Evolutionary conservation across 768 basidiomycete genomes (phyloP), one percentile per base, ranked within the genome.

Genomic region (Cyclocybe cylindracea): DNA sequence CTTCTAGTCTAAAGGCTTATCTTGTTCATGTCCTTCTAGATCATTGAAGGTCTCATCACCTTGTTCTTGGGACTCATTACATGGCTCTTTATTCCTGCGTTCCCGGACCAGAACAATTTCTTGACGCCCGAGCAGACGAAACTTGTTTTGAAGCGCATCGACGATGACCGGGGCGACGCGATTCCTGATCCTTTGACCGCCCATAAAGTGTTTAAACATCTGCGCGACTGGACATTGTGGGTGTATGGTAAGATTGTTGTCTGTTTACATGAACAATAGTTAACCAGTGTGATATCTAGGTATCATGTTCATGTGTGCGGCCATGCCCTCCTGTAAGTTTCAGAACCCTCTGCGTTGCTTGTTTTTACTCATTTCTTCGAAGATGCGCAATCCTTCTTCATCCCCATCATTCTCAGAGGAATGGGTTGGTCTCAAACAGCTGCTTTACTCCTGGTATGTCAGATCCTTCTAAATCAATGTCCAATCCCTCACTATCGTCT

Each of bases 81-180:
- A 24, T 79, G 70, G 68, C 61, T 76, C 46, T 71, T 70, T 53
- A 66, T 78, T 46, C 73, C 76, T 2, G 71, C 77, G 19, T 79
- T 79, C 53, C 79, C 78, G 8, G 74, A 79, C 52, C 65, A 66
- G 55, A 80, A 79, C 59, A 70, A 51, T 2, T 79, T 79, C 62
- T 63, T 79, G 39, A 71, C 71, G 8, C 58, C 67, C 4, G 68
- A 75, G 44, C 74, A 78, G 60, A 78, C 77, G 10, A 68, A 67
- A 2, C 51, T 78, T 38, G 69, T 80, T 18, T 48, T 80, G 40
- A 70, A 67, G 57, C 74, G 79, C 10, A 73, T 79, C 38, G 75
- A 79, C 48, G 73, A 76, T 5, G 79, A 79, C 55, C 72, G 78
- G n/a, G 76, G 77, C 10, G 79, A 80, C 57, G 73, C 78, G 1